These are phyloP conservation scores for Aspergillus luchuensis DNA, from an alignment of 2,329 filamentous ascomycete species.

Conservation along the genomic window DNA sequence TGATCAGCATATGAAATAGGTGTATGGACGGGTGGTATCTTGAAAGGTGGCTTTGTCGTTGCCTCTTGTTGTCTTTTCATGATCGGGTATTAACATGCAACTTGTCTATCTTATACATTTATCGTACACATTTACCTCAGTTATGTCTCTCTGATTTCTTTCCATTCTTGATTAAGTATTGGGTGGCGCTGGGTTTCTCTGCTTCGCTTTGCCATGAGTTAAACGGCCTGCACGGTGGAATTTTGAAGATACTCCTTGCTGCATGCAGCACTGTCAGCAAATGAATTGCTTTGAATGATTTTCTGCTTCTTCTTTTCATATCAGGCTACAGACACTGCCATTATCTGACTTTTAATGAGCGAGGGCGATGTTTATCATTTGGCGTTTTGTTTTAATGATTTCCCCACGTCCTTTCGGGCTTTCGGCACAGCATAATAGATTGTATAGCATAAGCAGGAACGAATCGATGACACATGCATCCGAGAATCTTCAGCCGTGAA, in stretches of 20 bases:
- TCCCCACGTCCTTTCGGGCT: too few relatives aligned
- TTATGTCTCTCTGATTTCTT: not conserved
- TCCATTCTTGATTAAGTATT: not conserved
- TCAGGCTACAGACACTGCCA: too few relatives aligned
- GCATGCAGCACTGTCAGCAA: not conserved
- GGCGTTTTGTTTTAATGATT: too few relatives aligned
- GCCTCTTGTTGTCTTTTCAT: not conserved
- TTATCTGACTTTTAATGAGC: too few relatives aligned
- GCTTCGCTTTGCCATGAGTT: not conserved
- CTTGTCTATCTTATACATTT: not conserved
- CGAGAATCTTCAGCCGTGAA: not conserved
- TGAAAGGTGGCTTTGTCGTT: constrained; percentile 9
- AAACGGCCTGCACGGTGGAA: not conserved
- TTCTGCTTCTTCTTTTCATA: not conserved
- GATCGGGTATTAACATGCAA: not conserved
- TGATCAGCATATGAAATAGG: constrained; percentile 13
- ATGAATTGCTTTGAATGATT: not conserved
- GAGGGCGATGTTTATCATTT: too few relatives aligned
- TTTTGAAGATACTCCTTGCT: not conserved
- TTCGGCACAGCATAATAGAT: not conserved
- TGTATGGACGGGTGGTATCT: constrained; percentile 13
- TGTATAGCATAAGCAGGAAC: constrained; percentile 1
- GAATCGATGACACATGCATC: not conserved
- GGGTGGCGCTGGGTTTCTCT: not conserved
- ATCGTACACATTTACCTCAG: constrained; percentile 7